Conservation (phyloP, 2,329 filamentous ascomycete species). For the Colletotrichum magnum region DNA sequence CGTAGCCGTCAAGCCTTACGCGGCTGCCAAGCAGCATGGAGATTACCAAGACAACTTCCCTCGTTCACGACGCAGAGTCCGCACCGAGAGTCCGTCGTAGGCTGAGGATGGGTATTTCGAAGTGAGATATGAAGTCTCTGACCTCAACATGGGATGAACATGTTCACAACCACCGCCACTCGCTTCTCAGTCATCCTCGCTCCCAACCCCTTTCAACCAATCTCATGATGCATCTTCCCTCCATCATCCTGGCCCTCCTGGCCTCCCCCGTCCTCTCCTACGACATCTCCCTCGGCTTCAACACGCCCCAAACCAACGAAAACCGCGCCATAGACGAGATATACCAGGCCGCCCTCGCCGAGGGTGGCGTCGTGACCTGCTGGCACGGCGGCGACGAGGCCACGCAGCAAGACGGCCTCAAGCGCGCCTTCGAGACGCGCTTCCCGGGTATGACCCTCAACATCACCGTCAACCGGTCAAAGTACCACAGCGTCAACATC, state of each 20-base stretch:
- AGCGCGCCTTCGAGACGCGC: slow-evolving; percentile 57
- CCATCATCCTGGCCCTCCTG: not conserved
- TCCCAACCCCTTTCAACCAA: too few relatives aligned
- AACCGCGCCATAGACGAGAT: slow-evolving; percentile 64
- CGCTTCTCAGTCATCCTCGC: too few relatives aligned
- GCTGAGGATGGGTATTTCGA: too few relatives aligned
- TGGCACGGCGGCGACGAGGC: slow-evolving; percentile 64
- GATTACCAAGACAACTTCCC: too few relatives aligned
- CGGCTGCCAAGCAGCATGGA: too few relatives aligned
- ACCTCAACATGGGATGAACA: too few relatives aligned
- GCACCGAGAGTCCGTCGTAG: too few relatives aligned
- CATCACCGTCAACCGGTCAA: slow-evolving; percentile 67
- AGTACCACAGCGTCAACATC: slow-evolving; percentile 64
- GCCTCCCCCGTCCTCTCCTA: slow-evolving; percentile 5
- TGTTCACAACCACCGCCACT: too few relatives aligned
- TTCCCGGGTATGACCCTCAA: slow-evolving; percentile 67
- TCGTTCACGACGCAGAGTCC: too few relatives aligned
- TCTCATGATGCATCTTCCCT: not conserved
- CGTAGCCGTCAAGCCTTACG: too few relatives aligned
- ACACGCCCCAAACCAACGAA: slow-evolving; percentile 49
- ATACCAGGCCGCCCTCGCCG: slow-evolving; percentile 61
- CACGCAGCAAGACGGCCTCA: slow-evolving; percentile 55
- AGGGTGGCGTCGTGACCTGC: slow-evolving; percentile 59
- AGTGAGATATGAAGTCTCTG: too few relatives aligned
- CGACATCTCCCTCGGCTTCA: slow-evolving; percentile 23